These are phyloP conservation scores for Lactarius akahatsu DNA, from an alignment of 768 basidiomycete genomes.

Conservation along the genomic window DNA sequence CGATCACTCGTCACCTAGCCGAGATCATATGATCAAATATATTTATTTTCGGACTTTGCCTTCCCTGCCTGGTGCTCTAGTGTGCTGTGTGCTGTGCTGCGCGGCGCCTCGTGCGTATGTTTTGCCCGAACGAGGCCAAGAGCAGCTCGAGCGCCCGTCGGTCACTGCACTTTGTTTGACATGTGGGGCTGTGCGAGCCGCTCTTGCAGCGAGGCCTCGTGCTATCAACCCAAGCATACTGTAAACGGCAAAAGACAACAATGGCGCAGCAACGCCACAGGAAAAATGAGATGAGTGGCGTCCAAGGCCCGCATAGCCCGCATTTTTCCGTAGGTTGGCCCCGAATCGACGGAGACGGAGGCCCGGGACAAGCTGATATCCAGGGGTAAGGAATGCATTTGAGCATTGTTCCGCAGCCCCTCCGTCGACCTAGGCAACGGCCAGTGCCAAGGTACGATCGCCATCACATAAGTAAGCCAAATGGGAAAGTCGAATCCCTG, in stretches of 20 bases:
- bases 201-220: neutral
- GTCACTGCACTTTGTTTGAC: neutral
- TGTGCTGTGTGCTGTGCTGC: neutral
- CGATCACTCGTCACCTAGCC: neutral
- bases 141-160: neutral
- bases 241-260: neutral
- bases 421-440: neutral
- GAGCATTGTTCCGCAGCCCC: neutral
- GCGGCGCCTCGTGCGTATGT: neutral
- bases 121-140: neutral
- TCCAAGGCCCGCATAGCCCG: neutral
- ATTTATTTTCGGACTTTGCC: neutral
- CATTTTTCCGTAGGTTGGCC: neutral
- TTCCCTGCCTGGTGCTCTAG: neutral
- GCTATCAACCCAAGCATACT: neutral
- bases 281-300: neutral
- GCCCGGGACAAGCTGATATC: neutral
- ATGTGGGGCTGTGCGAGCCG: neutral
- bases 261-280: neutral
- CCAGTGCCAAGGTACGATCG: neutral
- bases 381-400: neutral
- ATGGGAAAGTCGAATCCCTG: neutral
- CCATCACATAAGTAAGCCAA: neutral
- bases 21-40: slow-evolving; percentile 1
- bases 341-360: neutral